Conservation (phyloP, 352 stramenopile species). For the Saprolegnia diclina region DNA sequence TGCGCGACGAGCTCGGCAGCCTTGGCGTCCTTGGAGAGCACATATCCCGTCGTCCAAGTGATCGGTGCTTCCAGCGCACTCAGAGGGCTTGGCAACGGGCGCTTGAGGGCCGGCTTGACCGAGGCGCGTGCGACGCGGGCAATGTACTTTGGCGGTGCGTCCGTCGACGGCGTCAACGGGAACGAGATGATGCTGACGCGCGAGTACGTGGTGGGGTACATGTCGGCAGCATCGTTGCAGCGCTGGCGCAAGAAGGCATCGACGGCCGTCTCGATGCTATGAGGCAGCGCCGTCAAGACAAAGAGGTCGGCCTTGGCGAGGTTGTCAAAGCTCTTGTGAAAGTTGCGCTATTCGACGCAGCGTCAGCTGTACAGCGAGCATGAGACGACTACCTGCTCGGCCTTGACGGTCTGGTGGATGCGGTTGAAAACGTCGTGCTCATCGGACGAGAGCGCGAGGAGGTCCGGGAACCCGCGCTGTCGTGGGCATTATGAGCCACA, state of each 20-base stretch:
- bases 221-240: not conserved
- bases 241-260: not conserved
- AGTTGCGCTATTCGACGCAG: slow-evolving; percentile 3
- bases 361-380: not conserved
- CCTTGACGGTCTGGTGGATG: not conserved
- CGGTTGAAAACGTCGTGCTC: not conserved
- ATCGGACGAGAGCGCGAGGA: slow-evolving; percentile 7
- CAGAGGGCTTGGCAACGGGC: not conserved
- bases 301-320: slow-evolving; percentile 4
- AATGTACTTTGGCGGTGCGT: not conserved
- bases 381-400: not conserved
- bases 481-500: not conserved
- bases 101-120: not conserved
- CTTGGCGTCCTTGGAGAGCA: slow-evolving; percentile 52
- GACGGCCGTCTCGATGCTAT: slow-evolving; percentile 4
- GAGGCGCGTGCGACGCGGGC: not conserved
- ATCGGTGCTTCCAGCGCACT: not conserved
- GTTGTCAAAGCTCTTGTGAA: slow-evolving; percentile 19
- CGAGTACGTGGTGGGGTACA: slow-evolving; percentile 8
- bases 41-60: not conserved
- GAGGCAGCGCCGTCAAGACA: slow-evolving; percentile 20
- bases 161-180: not conserved
- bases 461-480: slow-evolving; percentile 10
- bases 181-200: slow-evolving; percentile 1
- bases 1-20: slow-evolving; percentile 57